Percentiles rank a stretch among this genome's conserved stretches.
Conservation (phyloP, 805 yeast genomes). For the Wickerhamiella dianesei region DNA sequence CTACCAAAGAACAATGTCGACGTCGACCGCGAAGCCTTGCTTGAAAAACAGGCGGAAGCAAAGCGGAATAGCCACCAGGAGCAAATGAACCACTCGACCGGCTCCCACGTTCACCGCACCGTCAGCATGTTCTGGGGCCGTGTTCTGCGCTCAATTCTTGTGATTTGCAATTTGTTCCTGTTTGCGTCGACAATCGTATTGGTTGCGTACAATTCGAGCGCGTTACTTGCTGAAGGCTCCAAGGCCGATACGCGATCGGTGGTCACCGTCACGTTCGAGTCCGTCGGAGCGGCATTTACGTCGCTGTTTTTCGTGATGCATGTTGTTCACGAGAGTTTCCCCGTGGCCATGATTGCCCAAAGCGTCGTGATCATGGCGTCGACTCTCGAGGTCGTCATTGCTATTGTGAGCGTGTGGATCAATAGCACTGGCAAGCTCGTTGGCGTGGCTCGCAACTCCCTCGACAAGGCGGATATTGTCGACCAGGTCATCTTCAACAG, state of each 20-base stretch:
- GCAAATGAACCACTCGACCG: neutral
- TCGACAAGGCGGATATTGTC: neutral
- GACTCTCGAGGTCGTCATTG: constrained; percentile 16
- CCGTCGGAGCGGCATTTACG: constrained; percentile 14
- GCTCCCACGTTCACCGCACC: neutral
- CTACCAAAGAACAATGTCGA: neutral
- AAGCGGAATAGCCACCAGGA: neutral
- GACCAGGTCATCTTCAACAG: constrained; percentile 2
- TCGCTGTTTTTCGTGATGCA: constrained; percentile 16
- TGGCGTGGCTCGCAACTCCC: neutral
- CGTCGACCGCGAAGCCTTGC: neutral
- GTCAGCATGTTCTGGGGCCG: neutral
- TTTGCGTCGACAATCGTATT: neutral
- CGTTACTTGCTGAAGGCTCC: neutral
- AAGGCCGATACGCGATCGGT: neutral
- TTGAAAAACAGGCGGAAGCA: neutral
- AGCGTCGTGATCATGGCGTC: constrained; percentile 16
- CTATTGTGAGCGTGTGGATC: constrained; percentile 16
- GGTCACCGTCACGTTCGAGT: constrained; percentile 12
- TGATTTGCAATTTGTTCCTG: neutral
- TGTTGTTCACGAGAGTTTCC: constrained; percentile 11
- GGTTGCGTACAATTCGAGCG: neutral
- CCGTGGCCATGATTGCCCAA: constrained; percentile 19
- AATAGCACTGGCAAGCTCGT: constrained; percentile 9
- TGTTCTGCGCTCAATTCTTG: neutral